Base-by-base conservation (phyloP, 495 filamentous ascomycete species). In the Amniculicola lignicola region DNA sequence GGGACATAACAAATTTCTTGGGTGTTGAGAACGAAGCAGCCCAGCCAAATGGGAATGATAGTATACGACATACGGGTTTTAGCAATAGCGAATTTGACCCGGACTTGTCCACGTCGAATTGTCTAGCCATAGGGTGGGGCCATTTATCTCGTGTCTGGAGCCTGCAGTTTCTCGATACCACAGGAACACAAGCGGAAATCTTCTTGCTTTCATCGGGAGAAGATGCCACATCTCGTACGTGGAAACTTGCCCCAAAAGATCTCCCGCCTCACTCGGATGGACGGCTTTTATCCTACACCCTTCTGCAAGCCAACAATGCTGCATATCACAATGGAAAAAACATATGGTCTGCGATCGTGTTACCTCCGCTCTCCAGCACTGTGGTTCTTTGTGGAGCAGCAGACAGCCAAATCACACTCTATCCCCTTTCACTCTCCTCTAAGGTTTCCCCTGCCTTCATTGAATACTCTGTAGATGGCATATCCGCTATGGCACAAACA, bases 61-160 rank as follows among this genome's bases (percentile, higher is more conserved):
- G 57, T 35, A 54, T 38, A 5, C 41, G 40, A 10, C 57, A 60
- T 35, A 60, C 57, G 2, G 57, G 57, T 18, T 60, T 60, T 22
- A 54, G 49, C 33, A 60, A 60, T 44, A 15, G 18, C 25, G 18
- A 35, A 2, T 42, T 39, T 24, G 54, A 61, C 29, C 12, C 16
- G 6, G 47, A 39, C 31, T 6, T 25, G 49, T 25, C 69, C 66
- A n/a, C 65, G 67, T 15, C 75, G 74, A 40, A 72, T 72, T 67
- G 69, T 49, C 18, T 93, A 33, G 87, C 85, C 1, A 80, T 79
- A 14, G 82, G 76, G 0, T 94, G 89, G 84, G 92, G 87, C 0
- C 93, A 98, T 71, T 69, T 77, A 2, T 94, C 94, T 27, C 80
- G 93, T 35, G 94, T 97, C 56, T 99, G 93, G 93, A 78, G 81